These are phyloP conservation scores for Ceriops decandra DNA, from an alignment of 345 rosid genomes.

Conservation along the genomic window DNA sequence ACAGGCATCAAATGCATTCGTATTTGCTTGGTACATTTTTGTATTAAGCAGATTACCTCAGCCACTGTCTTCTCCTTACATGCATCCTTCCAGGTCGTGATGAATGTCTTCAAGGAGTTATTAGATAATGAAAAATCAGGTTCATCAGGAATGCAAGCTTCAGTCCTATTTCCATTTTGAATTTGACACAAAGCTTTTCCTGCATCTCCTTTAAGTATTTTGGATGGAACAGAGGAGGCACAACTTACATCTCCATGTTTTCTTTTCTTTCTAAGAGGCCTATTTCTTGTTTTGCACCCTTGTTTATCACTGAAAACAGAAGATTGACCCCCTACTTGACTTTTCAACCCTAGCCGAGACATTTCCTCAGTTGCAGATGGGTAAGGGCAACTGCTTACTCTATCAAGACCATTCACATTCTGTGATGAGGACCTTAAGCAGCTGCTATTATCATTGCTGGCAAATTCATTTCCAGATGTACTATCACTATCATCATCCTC, in stretches of 20 bases:
- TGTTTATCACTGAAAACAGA: constrained; percentile 25
- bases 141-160: constrained; percentile 24
- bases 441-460: constrained; percentile 18
- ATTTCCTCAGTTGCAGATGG: constrained; percentile 85
- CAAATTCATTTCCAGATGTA: constrained; percentile 27
- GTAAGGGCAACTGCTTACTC: constrained; percentile 73
- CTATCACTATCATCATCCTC: constrained; percentile 37
- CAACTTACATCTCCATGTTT: constrained; percentile 33
- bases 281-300: constrained; percentile 12
- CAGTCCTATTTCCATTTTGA: constrained; percentile 25
- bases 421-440: constrained; percentile 12
- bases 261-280: constrained; percentile 29
- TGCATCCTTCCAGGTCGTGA: constrained; percentile 78
- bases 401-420: constrained; percentile 36
- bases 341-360: constrained; percentile 62
- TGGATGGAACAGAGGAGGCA: constrained; percentile 23
- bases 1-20: not conserved
- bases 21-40: not conserved
- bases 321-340: constrained; percentile 31
- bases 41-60: constrained; percentile 38
- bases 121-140: constrained; percentile 46
- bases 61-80: constrained; percentile 53
- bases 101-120: constrained; percentile 47
- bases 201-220: constrained; percentile 27
- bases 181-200: constrained; percentile 6